Evolutionary conservation across 345 rosid species (phyloP).

Genomic region (Linum lewisii): DNA sequence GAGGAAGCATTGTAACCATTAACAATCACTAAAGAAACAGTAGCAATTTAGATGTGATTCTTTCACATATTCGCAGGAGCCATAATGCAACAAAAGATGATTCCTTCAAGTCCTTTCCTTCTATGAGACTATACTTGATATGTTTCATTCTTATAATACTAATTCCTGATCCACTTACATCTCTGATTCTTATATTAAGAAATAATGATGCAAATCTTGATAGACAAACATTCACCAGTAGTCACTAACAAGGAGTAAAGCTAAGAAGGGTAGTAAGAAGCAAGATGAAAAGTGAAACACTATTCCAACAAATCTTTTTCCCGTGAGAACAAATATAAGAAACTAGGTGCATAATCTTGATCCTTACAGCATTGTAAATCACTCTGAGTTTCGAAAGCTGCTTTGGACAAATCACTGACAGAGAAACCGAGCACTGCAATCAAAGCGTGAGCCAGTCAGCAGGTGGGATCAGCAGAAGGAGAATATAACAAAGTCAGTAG

Average conservation of each 20-base stretch:
- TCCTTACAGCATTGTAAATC: conserved; percentile 76
- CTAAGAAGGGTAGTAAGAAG: background rate
- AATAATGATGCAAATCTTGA: background rate
- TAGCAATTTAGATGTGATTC: background rate
- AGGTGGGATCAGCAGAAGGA: conserved; percentile 10
- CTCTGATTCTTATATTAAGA: background rate
- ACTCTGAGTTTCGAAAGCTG: conserved; percentile 77
- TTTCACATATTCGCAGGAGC: background rate
- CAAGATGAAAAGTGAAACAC: background rate
- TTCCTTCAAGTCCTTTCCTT: background rate
- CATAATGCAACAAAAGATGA: background rate
- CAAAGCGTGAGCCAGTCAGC: conserved; percentile 22
- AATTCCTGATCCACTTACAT: background rate
- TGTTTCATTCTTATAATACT: background rate
- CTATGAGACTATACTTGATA: background rate
- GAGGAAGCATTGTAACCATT: conserved; percentile 15
- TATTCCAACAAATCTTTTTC: background rate
- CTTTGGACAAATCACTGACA: conserved; percentile 85
- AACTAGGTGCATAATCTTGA: background rate
- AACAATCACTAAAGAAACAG: conserved; percentile 8
- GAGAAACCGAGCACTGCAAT: conserved; percentile 69
- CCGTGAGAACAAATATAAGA: background rate
- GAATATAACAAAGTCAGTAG: background rate
- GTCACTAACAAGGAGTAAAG: background rate
- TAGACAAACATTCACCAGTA: background rate